Evolutionary conservation across 2,329 filamentous ascomycete genomes (phyloP).

Genomic region (Fusarium guadeloupense): DNA sequence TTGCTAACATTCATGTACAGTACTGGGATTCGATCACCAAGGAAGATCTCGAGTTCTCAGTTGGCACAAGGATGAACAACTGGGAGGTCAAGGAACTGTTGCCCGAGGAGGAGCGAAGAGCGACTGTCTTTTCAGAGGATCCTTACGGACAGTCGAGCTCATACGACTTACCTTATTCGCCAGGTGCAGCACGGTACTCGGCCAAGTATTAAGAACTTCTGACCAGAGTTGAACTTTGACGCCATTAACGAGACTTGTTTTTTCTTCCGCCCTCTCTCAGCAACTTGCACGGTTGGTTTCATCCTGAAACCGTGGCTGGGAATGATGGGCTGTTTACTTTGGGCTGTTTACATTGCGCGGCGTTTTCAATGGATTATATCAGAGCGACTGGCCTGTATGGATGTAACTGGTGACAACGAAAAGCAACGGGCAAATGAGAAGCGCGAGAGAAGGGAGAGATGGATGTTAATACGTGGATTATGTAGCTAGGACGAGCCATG

Average conservation of each 20-base stretch:
- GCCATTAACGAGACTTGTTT: constrained; percentile 33
- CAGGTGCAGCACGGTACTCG: constrained; percentile 55
- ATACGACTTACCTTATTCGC: constrained; percentile 63
- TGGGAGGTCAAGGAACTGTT: constrained; percentile 97
- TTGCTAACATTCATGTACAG: constrained; percentile 49
- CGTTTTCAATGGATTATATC: constrained; percentile 34
- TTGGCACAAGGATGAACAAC: constrained; percentile 93
- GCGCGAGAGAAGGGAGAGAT: constrained; percentile 10
- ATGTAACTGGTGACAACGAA: constrained; percentile 14
- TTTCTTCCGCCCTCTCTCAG: constrained; percentile 25
- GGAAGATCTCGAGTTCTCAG: constrained; percentile 97
- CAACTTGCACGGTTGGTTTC: constrained; percentile 16
- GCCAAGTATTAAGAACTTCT: constrained; percentile 54
- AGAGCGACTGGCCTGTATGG: constrained; percentile 5
- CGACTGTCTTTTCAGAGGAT: constrained; percentile 76
- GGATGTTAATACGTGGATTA: constrained; percentile 25
- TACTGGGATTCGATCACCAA: constrained; percentile 99
- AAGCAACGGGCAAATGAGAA: constrained; percentile 11
- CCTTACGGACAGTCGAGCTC: constrained; percentile 66
- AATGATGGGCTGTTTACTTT: constrained; percentile 17
- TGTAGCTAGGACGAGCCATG: constrained; percentile 2
- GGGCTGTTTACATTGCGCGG: constrained; percentile 35
- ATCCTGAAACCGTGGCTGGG: not conserved
- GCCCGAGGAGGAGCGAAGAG: constrained; percentile 80
- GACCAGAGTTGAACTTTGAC: constrained; percentile 12